Conservation (phyloP, 1,284 basidiomycete genomes). For the Laetiporus sulphureus region DNA sequence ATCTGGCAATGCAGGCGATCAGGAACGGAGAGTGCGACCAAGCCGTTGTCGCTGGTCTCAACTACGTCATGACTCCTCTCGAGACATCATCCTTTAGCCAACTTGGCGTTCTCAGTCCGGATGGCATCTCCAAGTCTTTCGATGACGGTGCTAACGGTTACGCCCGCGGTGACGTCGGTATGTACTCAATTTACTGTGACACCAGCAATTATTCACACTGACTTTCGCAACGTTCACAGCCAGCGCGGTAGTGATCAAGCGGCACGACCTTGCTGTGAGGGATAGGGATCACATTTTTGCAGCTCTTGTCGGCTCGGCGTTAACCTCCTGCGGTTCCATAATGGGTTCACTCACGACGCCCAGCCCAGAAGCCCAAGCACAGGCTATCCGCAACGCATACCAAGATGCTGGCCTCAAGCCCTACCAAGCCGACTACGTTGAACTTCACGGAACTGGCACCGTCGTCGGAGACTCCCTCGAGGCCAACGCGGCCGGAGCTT, state of each 20-base stretch:
- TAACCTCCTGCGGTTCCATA: slow-evolving; percentile 26
- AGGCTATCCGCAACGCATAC: slow-evolving; percentile 25
- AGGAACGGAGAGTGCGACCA: slow-evolving; percentile 13
- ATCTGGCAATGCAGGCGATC: slow-evolving; percentile 13
- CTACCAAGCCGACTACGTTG: slow-evolving; percentile 15
- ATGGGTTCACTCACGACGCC: slow-evolving; percentile 27
- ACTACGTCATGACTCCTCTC: slow-evolving; percentile 21
- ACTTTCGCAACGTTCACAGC: no score
- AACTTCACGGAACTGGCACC: slow-evolving; percentile 15
- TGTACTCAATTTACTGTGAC: background rate
- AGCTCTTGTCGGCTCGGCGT: slow-evolving; percentile 21
- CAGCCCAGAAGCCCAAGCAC: slow-evolving; percentile 25
- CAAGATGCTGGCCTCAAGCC: slow-evolving; percentile 21
- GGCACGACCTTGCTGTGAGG: slow-evolving; percentile 20
- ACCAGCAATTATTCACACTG: background rate
- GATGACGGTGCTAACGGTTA: slow-evolving; percentile 11
- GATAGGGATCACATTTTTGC: slow-evolving; percentile 23
- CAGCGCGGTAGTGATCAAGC: slow-evolving; percentile 24
- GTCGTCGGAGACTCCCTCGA: slow-evolving; percentile 14
- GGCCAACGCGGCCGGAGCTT: slow-evolving; percentile 9
- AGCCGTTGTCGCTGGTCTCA: slow-evolving; percentile 17
- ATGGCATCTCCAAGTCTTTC: slow-evolving; percentile 15
- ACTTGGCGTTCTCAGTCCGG: slow-evolving; percentile 19
- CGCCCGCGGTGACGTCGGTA: slow-evolving; percentile 8
- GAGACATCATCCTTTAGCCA: slow-evolving; percentile 27